Conservation (phyloP, 1,139 yeast species). For the Yamadazyma songkhlaensis region DNA sequence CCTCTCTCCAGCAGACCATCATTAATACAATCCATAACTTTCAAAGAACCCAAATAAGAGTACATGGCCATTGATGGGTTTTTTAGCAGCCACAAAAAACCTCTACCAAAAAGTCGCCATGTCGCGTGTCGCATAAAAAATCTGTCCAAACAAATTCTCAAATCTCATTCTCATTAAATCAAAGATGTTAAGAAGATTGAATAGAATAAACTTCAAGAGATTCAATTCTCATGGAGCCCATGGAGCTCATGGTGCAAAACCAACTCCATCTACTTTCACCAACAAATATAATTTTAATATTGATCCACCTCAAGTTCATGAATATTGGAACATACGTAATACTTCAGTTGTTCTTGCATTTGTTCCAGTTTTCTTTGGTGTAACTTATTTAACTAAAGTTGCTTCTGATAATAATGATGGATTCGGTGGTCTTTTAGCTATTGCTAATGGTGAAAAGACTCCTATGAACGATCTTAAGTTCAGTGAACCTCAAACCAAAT, state of each 20-base stretch:
- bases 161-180: background rate
- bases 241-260: conserved; percentile 14
- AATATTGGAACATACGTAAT: conserved; percentile 45
- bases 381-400: conserved; percentile 34
- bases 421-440: conserved; percentile 31
- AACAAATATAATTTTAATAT: conserved; percentile 45
- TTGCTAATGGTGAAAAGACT: conserved; percentile 38
- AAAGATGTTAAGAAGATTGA: conserved; percentile 1
- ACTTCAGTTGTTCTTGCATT: conserved; percentile 36
- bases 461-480: conserved; percentile 28
- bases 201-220: conserved; percentile 15
- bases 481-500: conserved; percentile 44
- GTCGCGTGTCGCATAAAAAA: background rate
- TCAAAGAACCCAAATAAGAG: too few species aligned
- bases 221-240: conserved; percentile 30
- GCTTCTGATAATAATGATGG: conserved; percentile 30
- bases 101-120: background rate
- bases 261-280: conserved; percentile 30
- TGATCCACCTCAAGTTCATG: conserved; percentile 48
- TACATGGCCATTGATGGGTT: too few species aligned
- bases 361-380: conserved; percentile 35
- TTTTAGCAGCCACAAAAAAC: background rate
- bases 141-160: conserved; percentile 2
- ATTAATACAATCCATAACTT: too few species aligned
- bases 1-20: too few species aligned